Evolutionary conservation across 2,329 filamentous ascomycete species (phyloP), one percentile per base, ranked within the genome.

Genomic region (Fusarium sp.): DNA sequence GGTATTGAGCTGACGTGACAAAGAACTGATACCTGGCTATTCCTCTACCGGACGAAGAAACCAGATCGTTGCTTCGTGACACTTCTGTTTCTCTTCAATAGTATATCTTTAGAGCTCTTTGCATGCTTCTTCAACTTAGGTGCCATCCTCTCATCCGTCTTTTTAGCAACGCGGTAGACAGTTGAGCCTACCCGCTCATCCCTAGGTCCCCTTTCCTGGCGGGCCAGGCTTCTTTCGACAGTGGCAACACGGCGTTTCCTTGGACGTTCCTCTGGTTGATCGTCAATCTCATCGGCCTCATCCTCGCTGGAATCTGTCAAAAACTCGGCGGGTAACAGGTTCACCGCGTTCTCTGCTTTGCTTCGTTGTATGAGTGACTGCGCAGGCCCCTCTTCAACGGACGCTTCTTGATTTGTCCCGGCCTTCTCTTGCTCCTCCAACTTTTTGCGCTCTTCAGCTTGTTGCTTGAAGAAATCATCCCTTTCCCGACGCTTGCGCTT

Each of bases 401-500:
- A 23, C 7, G 29, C 60, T 7, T 66, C 73, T 19, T 76, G 72
- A 10, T 73, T 70, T 10, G 73, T 72, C 38, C 79, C 73, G n/a
- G 71, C 70, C 29, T 56, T 35, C 25, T 60, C 44, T 15, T 75
- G 71, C 37, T 76, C 74, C 25, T 73, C 75, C 25, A 76, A 67
- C 73, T 78, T 76, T 77, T 86, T 88, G 68, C 86, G 85, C 75
- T 83, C 81, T 66, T 83, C 81, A 5, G 88, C 87, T 78, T 90
- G 88, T 60, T 86, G 81, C 78, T 88, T 89, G 76, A 89, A 83
- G 29, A 85, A 82, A 27, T 82, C 81, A 76, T 89, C 87, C 61
- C 86, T 84, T 78, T 87, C 84, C 76, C 88, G 86, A 39, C 88
- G 86, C 80, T 88, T 90, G 59, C 84, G 83, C 79, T 88, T 90